A percentile compares a stretch with the other conserved stretches of the same genome.
phyloP scores from a whole-genome alignment of 2,329 filamentous ascomycete genomes.

The Sporothrix humicola region DNA sequence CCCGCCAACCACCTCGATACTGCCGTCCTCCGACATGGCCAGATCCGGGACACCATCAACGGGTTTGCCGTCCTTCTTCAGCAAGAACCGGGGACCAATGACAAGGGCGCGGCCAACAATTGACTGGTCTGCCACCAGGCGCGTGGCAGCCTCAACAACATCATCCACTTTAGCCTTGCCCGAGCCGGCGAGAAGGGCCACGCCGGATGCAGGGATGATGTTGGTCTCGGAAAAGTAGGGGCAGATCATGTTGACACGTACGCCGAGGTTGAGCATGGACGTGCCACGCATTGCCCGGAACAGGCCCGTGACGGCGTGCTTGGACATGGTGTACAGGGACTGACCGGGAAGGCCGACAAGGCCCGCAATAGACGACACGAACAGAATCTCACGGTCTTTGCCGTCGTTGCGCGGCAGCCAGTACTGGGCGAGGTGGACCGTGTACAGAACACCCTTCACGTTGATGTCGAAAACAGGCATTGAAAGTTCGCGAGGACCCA shows the following conservation, averaged over 20 bases:
- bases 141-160: conserved; percentile 67
- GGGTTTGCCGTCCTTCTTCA: conserved; percentile 45
- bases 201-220: conserved; percentile 55
- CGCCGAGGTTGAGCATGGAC: conserved; percentile 51
- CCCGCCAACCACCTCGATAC: conserved; percentile 37
- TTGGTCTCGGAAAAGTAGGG: conserved; percentile 69
- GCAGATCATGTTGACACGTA: conserved; percentile 68
- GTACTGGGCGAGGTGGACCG: conserved; percentile 66
- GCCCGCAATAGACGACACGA: conserved; percentile 67
- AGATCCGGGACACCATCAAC: conserved; percentile 23
- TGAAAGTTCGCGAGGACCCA: conserved; percentile 50
- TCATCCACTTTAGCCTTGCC: conserved; percentile 60
- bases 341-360: conserved; percentile 51
- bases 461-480: conserved; percentile 66
- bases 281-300: conserved; percentile 63
- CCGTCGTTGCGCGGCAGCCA: conserved; percentile 57
- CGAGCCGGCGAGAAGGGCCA: conserved; percentile 62
- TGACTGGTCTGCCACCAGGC: conserved; percentile 62
- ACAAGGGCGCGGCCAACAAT: conserved; percentile 63
- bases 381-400: conserved; percentile 63
- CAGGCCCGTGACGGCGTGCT: conserved; percentile 69
- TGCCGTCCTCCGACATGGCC: not conserved
- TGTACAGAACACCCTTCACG: conserved; percentile 67
- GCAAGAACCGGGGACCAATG: conserved; percentile 61
- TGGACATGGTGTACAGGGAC: conserved; percentile 62